phyloP scores from a whole-genome alignment of 805 yeast genomes.

The Blastobotrys muscicola region DNA sequence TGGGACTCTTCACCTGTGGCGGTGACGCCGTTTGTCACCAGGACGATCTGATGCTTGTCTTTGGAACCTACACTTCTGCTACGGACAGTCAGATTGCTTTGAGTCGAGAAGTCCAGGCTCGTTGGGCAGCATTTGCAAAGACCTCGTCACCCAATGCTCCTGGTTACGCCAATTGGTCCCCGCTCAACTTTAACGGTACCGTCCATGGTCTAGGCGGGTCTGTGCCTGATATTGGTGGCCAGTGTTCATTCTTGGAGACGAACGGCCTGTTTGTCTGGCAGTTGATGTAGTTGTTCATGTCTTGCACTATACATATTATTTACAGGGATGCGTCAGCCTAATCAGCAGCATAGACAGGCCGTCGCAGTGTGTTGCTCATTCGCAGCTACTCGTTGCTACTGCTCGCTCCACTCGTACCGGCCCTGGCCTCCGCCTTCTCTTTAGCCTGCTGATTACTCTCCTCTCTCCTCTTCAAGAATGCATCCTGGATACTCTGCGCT shows the following conservation, averaged over 20 bases:
- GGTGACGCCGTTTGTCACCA: slow-evolving; percentile 22
- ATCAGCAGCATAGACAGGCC: too few relatives aligned
- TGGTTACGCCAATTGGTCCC: slow-evolving; percentile 12
- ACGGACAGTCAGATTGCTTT: slow-evolving; percentile 14
- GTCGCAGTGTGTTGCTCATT: too few relatives aligned
- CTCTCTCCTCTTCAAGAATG: slow-evolving; percentile 7
- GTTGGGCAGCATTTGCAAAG: slow-evolving; percentile 22
- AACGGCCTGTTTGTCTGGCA: too few relatives aligned
- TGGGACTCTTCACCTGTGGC: slow-evolving; percentile 13
- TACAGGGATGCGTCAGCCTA: too few relatives aligned
- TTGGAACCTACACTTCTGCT: slow-evolving; percentile 18
- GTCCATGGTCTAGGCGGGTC: too few relatives aligned
- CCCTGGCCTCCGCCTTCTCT: background rate
- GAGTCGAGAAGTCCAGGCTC: slow-evolving; percentile 17
- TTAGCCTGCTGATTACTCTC: slow-evolving; percentile 5
- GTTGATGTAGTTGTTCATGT: too few relatives aligned
- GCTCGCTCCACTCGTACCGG: background rate
- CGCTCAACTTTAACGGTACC: too few relatives aligned
- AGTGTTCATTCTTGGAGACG: too few relatives aligned
- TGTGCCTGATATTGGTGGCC: too few relatives aligned
- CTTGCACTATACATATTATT: too few relatives aligned
- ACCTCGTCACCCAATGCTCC: slow-evolving; percentile 18
- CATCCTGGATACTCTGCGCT: slow-evolving; percentile 28
- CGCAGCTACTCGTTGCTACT: too few relatives aligned
- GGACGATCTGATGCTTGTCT: slow-evolving; percentile 22